phyloP scores from a whole-genome alignment of 2,329 filamentous ascomycete genomes.

The Talaromyces islandicus region DNA sequence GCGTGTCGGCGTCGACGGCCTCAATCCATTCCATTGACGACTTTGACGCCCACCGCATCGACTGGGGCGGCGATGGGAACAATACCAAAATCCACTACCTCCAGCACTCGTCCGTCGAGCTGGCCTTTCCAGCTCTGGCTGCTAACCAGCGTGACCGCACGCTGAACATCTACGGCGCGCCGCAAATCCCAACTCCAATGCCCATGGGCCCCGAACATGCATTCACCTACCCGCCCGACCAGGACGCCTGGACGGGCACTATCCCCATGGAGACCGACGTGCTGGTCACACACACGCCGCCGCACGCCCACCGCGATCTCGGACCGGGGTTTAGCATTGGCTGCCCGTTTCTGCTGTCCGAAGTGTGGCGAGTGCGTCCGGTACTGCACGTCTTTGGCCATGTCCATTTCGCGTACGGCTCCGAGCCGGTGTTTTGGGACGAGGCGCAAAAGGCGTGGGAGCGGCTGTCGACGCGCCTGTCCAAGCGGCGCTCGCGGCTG shows the following conservation, averaged over 20 bases:
- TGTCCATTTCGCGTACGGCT: constrained; percentile 69
- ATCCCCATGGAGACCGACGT: constrained; percentile 70
- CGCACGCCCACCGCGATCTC: constrained; percentile 61
- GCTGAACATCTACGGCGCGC: constrained; percentile 71
- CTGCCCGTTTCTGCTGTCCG: constrained; percentile 63
- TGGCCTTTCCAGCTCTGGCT: constrained; percentile 48
- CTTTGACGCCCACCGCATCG: constrained; percentile 46
- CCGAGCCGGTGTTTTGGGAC: constrained; percentile 68
- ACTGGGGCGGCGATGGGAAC: constrained; percentile 51
- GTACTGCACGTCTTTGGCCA: constrained; percentile 79
- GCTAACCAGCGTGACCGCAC: constrained; percentile 51
- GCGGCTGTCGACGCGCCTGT: constrained; percentile 44
- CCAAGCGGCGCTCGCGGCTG: constrained; percentile 17
- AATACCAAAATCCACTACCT: constrained; percentile 61
- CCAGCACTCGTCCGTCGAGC: constrained; percentile 59
- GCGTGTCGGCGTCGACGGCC: constrained; percentile 40
- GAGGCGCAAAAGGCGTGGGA: constrained; percentile 67
- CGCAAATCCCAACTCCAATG: constrained; percentile 62
- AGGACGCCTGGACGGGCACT: constrained; percentile 66
- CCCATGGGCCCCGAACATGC: constrained; percentile 68
- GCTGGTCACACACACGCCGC: constrained; percentile 75
- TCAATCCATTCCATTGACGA: constrained; percentile 33
- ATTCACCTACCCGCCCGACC: constrained; percentile 65
- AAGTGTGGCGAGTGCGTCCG: constrained; percentile 69
- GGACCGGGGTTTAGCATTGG: constrained; percentile 57